Conservation (phyloP, 352 stramenopile genomes). For the Peronospora tabacina region DNA sequence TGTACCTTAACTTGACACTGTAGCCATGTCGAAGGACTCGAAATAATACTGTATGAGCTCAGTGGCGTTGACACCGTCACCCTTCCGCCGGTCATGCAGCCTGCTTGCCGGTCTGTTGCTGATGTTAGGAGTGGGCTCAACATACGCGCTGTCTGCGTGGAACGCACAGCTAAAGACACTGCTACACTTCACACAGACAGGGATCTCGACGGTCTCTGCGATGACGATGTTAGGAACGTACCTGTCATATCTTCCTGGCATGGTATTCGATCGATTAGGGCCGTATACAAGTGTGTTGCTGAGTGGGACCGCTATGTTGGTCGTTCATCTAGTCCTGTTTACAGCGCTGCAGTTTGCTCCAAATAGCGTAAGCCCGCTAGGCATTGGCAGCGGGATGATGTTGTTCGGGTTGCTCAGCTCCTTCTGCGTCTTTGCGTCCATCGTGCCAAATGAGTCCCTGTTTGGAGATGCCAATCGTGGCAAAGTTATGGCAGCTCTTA, state of each 20-base stretch:
- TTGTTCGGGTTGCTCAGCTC: conserved; percentile 57
- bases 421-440: conserved; percentile 69
- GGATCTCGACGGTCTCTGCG: conserved; percentile 66
- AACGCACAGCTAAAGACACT: conserved; percentile 77
- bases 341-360: conserved; percentile 36
- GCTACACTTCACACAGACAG: conserved; percentile 62
- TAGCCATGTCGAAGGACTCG: neutral
- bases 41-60: conserved; percentile 11
- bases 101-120: conserved; percentile 50
- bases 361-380: conserved; percentile 34
- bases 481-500: conserved; percentile 68
- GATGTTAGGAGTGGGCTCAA: conserved; percentile 68
- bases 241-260: conserved; percentile 61
- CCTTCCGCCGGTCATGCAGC: conserved; percentile 32
- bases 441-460: conserved; percentile 72
- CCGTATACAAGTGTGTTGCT: conserved; percentile 51
- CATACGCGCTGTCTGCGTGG: conserved; percentile 77
- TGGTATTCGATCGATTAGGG: conserved; percentile 64
- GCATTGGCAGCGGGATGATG: conserved; percentile 46
- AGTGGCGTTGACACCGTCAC: conserved; percentile 7
- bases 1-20: neutral
- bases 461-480: conserved; percentile 62
- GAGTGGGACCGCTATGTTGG: conserved; percentile 35
- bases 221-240: conserved; percentile 74
- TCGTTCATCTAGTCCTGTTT: conserved; percentile 39